These are phyloP conservation scores for Leccinum variicolor DNA, from an alignment of 768 basidiomycete genomes.

Conservation along the genomic window DNA sequence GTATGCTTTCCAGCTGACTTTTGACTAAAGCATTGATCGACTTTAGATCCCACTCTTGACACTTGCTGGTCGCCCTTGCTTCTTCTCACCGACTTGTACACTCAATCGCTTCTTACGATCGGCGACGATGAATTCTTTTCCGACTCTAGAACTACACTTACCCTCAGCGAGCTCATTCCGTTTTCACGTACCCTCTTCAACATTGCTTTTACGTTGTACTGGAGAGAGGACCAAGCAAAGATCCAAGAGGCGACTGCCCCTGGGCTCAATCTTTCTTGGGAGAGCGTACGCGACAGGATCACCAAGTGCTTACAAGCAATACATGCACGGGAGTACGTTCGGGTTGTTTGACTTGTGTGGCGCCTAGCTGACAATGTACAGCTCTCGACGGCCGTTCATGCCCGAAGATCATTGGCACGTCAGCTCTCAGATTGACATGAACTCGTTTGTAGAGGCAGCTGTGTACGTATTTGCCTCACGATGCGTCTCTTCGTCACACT, in stretches of 20 bases:
- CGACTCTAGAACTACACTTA: conserved; percentile 65
- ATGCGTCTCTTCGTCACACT: background rate
- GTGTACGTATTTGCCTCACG: conserved; percentile 44
- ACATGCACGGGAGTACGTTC: conserved; percentile 81
- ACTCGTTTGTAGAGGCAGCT: conserved; percentile 82
- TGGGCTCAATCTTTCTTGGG: conserved; percentile 48
- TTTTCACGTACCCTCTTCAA: conserved; percentile 81
- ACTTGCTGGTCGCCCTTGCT: conserved; percentile 66
- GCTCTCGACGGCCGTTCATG: conserved; percentile 82
- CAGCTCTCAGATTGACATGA: conserved; percentile 53
- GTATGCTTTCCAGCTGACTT: conserved; percentile 29
- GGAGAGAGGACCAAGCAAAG: conserved; percentile 46
- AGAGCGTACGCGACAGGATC: conserved; percentile 68
- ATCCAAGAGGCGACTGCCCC: conserved; percentile 40
- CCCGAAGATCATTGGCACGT: conserved; percentile 85
- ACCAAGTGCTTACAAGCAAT: conserved; percentile 79
- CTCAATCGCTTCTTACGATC: conserved; percentile 83
- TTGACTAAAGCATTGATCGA: conserved; percentile 3
- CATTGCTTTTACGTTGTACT: conserved; percentile 78
- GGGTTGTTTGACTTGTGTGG: background rate
- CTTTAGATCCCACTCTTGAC: conserved; percentile 42
- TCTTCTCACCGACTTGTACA: conserved; percentile 77
- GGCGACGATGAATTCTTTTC: conserved; percentile 97
- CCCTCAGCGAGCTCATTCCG: conserved; percentile 72
- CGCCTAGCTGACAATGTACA: conserved; percentile 29